Base-by-base conservation (phyloP, 1,284 basidiomycete species). In the Lentinula novae-zelandiae region DNA sequence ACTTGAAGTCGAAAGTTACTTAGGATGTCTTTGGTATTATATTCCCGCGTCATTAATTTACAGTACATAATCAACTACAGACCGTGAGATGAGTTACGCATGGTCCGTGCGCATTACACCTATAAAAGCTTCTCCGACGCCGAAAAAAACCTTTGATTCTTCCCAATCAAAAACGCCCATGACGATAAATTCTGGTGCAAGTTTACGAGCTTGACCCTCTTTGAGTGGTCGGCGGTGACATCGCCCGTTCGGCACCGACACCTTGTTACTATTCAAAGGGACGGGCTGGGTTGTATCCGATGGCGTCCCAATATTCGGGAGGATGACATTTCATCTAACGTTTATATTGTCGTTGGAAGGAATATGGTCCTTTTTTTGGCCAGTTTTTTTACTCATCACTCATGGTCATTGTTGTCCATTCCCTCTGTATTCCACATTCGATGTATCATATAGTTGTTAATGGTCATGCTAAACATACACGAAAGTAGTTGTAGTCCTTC, bases 151-250 rank as follows among this genome's bases (percentile, higher is more conserved):
- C 68, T 65, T 71, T 60, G 76, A 80, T 80, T 76, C 75, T 79
- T 80, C 78, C 77, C 78, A 77, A 78, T 78, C 76, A 78, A 74
- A 75, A 77, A 71, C 76, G 77, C 75, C 73, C 58, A 75, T 77
- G 77, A 78, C 69, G 77, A 78, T 72, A 74, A 65, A 62, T 65
- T 60, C 55, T 68, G 72, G 72, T 74, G 78, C 78, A 80, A 71
- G 72, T 78, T 75, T 72, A 75, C 77, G 78, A 80, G 77, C 73
- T 71, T 70, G 73, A 74, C 71, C 69, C 67, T 69, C 71, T 65
- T 65, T 65, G 74, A 67, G 68, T 66, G 68, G 77, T 72, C 72
- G 71, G 74, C 75, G 72, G 72, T 79, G 78, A 79, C 75, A 76
- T 78, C 76, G 78, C 75, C 76, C 77, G 77, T 79, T 78, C 77